Conservation (phyloP, 306 rosid genomes). For the Lathyrus oleraceus region DNA sequence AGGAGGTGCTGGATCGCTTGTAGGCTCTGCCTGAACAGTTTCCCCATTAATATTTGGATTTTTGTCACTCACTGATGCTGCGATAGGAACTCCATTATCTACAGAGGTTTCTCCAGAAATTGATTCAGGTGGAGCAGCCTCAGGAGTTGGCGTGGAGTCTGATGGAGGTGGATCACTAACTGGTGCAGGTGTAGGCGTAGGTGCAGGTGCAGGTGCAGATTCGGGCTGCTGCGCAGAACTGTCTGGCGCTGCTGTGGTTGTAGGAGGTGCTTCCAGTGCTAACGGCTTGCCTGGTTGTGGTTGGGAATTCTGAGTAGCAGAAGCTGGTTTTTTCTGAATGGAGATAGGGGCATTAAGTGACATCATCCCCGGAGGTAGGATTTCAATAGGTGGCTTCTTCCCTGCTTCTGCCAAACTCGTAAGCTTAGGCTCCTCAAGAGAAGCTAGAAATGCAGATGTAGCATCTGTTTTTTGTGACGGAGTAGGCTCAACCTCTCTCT, state of each 20-base stretch:
- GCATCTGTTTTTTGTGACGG: slow-evolving; percentile 76
- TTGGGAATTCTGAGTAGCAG: slow-evolving; percentile 56
- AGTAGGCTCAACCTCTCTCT: slow-evolving; percentile 84
- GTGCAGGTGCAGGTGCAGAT: slow-evolving; percentile 30
- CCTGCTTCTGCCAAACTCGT: slow-evolving; percentile 92
- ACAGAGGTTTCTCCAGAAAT: slow-evolving; percentile 48
- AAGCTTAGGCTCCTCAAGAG: slow-evolving; percentile 93
- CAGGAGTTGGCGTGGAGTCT: slow-evolving; percentile 41
- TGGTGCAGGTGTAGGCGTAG: slow-evolving; percentile 33
- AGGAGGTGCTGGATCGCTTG: slow-evolving; percentile 34
- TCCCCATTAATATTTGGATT: slow-evolving; percentile 41
- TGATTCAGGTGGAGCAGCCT: slow-evolving; percentile 33
- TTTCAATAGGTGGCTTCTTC: slow-evolving; percentile 92
- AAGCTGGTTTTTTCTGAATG: slow-evolving; percentile 67
- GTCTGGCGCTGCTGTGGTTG: slow-evolving; percentile 45
- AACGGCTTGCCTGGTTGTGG: slow-evolving; percentile 70
- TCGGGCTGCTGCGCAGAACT: slow-evolving; percentile 48
- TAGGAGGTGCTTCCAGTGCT: slow-evolving; percentile 76
- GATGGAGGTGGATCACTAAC: slow-evolving; percentile 42
- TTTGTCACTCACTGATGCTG: slow-evolving; percentile 46
- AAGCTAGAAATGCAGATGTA: slow-evolving; percentile 85
- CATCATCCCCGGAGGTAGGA: slow-evolving; percentile 91
- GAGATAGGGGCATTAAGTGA: slow-evolving; percentile 73
- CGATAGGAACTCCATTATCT: slow-evolving; percentile 32
- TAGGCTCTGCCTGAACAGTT: slow-evolving; percentile 39